These are phyloP conservation scores for Penicillium bialowiezense DNA, from an alignment of 495 filamentous ascomycete species.

Conservation along the genomic window DNA sequence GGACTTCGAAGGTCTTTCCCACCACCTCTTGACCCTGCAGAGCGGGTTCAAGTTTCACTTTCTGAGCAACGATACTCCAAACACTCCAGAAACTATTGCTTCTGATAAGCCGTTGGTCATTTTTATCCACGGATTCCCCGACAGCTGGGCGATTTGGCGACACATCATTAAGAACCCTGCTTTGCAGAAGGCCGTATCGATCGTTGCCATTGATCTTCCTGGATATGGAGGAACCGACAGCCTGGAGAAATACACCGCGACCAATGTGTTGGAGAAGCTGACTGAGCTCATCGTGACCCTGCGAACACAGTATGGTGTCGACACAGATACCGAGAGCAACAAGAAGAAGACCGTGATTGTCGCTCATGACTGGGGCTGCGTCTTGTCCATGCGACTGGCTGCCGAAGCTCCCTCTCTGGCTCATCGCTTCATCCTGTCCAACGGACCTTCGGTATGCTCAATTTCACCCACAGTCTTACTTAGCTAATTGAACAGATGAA, in stretches of 20 bases:
- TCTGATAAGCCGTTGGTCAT: slow-evolving; percentile 46
- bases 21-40: slow-evolving; percentile 45
- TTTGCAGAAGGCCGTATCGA: slow-evolving; percentile 31
- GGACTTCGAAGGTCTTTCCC: slow-evolving; percentile 36
- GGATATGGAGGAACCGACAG: slow-evolving; percentile 54
- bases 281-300: slow-evolving; percentile 48
- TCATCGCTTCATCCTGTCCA: slow-evolving; percentile 50
- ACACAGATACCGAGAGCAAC: slow-evolving; percentile 18
- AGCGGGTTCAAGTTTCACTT: slow-evolving; percentile 54
- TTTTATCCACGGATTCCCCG: slow-evolving; percentile 59
- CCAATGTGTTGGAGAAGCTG: slow-evolving; percentile 49
- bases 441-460: slow-evolving; percentile 48
- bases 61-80: slow-evolving; percentile 36
- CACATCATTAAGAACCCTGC: slow-evolving; percentile 31
- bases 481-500: slow-evolving; percentile 21
- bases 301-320: slow-evolving; percentile 43
- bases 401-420: slow-evolving; percentile 52
- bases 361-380: slow-evolving; percentile 57
- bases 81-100: slow-evolving; percentile 13
- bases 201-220: slow-evolving; percentile 54
- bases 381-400: slow-evolving; percentile 50
- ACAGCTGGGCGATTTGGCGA: slow-evolving; percentile 54
- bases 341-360: slow-evolving; percentile 46
- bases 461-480: neutral
- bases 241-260: slow-evolving; percentile 44